Conservation (phyloP, 768 basidiomycete genomes). For the Nidularia sp. region DNA sequence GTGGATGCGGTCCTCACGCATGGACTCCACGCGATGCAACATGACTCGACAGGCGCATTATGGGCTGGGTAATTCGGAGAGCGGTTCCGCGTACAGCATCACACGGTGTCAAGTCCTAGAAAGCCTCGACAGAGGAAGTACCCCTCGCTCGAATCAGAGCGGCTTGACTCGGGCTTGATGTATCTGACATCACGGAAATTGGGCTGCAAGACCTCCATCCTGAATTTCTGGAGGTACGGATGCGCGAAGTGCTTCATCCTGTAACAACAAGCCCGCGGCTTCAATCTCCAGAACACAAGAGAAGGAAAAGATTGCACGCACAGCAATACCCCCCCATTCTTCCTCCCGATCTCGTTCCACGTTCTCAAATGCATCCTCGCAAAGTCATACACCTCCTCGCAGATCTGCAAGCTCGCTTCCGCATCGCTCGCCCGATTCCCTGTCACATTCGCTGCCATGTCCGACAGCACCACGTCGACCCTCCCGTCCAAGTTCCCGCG, state of each 20-base stretch:
- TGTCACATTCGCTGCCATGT: conserved; percentile 85
- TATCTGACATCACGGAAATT: conserved; percentile 65
- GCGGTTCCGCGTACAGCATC: not conserved
- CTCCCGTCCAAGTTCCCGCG: conserved; percentile 27
- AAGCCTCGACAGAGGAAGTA: conserved; percentile 87
- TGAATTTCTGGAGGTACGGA: conserved; percentile 67
- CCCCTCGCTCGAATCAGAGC: conserved; percentile 73
- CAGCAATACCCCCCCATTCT: conserved; percentile 54
- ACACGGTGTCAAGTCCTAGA: conserved; percentile 21
- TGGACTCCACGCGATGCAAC: not conserved
- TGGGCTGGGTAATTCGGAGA: not conserved
- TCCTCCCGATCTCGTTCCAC: conserved; percentile 35
- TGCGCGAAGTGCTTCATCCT: conserved; percentile 88
- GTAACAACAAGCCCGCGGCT: conserved; percentile 3
- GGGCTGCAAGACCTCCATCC: conserved; percentile 48
- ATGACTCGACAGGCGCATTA: not conserved
- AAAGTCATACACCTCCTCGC: conserved; percentile 70
- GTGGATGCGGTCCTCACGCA: not conserved
- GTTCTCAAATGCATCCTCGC: conserved; percentile 47
- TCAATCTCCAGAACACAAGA: conserved; percentile 4
- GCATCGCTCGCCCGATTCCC: conserved; percentile 69
- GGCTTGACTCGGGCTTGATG: conserved; percentile 80
- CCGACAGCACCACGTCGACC: conserved; percentile 82
- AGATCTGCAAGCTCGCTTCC: conserved; percentile 68
- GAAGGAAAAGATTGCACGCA: conserved; percentile 22